Evolutionary conservation across 164 flowering plant species (phyloP).

Genomic region (Pachysandra terminalis): DNA sequence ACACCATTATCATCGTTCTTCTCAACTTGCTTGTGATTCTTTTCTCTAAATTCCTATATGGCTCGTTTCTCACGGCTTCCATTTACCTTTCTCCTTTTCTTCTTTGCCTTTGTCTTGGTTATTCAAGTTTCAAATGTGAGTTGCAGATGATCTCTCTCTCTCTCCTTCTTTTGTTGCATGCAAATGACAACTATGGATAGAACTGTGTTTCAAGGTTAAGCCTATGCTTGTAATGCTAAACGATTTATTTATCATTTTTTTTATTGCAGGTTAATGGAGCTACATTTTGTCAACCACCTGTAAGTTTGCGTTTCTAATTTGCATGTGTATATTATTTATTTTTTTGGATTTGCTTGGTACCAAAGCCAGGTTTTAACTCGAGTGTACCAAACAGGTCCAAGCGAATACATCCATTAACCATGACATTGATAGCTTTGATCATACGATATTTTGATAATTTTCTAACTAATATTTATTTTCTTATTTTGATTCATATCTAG

Average conservation of each 20-base stretch:
- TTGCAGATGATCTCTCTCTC: not conserved
- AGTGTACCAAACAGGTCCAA: not conserved
- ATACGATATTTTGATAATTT: too few species aligned
- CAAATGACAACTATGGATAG: not conserved
- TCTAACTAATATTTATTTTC: too few species aligned
- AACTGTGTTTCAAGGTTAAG: not conserved
- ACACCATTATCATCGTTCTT: not conserved
- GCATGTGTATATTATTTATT: not conserved
- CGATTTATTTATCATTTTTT: not conserved
- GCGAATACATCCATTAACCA: not conserved
- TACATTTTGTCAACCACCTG: not conserved
- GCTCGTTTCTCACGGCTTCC: not conserved
- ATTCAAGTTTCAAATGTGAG: conserved; percentile 7
- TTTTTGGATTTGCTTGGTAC: not conserved
- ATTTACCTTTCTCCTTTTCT: not conserved
- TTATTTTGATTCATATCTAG: too few species aligned
- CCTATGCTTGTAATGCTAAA: not conserved
- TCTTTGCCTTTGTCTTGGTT: not conserved
- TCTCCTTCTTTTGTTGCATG: too few species aligned
- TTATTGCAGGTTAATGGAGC: not conserved
- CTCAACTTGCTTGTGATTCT: not conserved
- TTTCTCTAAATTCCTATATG: conserved; percentile 2
- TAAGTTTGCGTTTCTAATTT: not conserved
- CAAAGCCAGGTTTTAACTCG: not conserved
- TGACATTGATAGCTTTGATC: not conserved